Evolutionary conservation across 2,329 filamentous ascomycete genomes (phyloP), one percentile per base, ranked within the genome.

Genomic region (Teratosphaeria destructans): DNA sequence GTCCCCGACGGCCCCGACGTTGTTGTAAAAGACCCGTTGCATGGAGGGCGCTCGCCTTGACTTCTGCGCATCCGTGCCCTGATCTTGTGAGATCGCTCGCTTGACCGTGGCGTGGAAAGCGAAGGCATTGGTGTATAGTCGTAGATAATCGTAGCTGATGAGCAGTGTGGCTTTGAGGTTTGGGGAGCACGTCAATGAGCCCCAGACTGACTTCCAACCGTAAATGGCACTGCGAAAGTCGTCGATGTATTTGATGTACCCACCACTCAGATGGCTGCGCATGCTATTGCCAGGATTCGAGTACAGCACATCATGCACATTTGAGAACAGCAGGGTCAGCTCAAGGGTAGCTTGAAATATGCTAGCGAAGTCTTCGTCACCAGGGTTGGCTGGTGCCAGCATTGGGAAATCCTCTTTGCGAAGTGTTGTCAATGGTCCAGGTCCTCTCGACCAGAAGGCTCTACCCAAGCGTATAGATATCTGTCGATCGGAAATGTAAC

Each of bases 181-280:
- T 1, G 82, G 78, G 1, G 85, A 86, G 67, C 86, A 88, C 52
- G 81, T 82, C 32, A 88, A 71, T 1, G 81, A 82, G 1, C 85
- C 85, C 85, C 86, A 89, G 1, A 83, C 80, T 52, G 83, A 82
- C 65, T 89, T 87, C 86, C 87, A 89, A 54, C 82, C 82, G 59
- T 86, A 80, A 11, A 89, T 85, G 1, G 85, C 84, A 1, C 81
- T 80, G 3, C 86, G 81, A 64, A 89, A 89, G 67, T 89, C 87
- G 65, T 89, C 87, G 62, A 89, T 85, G 64, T 88, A 89, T 68
- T 88, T 85, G 62, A 88, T 86, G 67, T 89, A 89, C 64, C 87
- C 84, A 1, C 86, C 86, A 67, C 85, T 85, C 32, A 87, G 76
- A 73, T 89, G 87, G 62, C 86, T 82, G 60, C 88, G 83, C 68